Conservation (phyloP, 257 asterid species). For the Lithospermum erythrorhizon region DNA sequence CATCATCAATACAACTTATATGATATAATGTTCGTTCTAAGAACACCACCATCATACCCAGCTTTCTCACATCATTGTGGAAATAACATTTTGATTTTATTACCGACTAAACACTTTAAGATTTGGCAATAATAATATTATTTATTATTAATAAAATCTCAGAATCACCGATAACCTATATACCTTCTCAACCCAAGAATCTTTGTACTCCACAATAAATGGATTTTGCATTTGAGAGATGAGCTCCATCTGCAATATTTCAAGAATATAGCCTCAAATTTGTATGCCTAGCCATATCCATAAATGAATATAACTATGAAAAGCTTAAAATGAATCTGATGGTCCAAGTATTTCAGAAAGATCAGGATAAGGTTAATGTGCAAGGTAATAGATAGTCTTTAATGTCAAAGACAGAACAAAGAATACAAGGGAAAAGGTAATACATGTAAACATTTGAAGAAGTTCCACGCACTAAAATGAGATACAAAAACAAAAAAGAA, state of each 20-base stretch:
- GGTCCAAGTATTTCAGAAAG: neutral
- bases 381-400: neutral
- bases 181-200: slow-evolving; percentile 98
- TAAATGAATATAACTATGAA: neutral
- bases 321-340: neutral
- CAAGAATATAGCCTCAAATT: slow-evolving; percentile 4
- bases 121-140: too few species aligned
- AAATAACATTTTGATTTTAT: too few species aligned
- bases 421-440: neutral
- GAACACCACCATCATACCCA: neutral
- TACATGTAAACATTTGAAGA: neutral
- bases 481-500: slow-evolving; percentile 7
- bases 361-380: neutral
- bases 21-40: neutral
- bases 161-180: slow-evolving; percentile 2
- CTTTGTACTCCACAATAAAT: slow-evolving; percentile 86
- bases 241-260: slow-evolving; percentile 61
- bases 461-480: neutral
- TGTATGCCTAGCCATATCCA: neutral
- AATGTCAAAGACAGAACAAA: neutral
- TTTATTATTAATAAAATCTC: neutral
- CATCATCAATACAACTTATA: neutral
- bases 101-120: too few species aligned
- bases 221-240: slow-evolving; percentile 74
- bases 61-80: too few species aligned